A percentile compares a stretch with the other conserved stretches of the same genome.
These are phyloP conservation scores for Cercospora zeae-maydis DNA, from an alignment of 2,329 filamentous ascomycete genomes.

Conservation along the genomic window DNA sequence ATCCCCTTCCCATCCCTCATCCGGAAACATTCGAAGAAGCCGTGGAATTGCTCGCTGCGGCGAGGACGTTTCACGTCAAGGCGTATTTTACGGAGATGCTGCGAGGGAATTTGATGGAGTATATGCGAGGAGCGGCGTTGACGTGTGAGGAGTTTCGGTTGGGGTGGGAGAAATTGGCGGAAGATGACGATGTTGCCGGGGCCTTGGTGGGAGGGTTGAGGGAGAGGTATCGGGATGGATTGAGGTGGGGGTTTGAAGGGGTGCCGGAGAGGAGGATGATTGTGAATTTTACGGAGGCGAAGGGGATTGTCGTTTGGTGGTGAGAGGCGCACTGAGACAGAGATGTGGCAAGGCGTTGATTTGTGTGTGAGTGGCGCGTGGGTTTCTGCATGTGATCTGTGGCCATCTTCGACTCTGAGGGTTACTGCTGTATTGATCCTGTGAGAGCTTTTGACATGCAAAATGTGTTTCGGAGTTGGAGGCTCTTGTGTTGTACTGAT, in stretches of 20 bases:
- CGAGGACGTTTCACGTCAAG: background rate
- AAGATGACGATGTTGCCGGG: background rate
- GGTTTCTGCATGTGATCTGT: background rate
- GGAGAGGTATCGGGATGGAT: background rate
- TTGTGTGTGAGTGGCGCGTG: background rate
- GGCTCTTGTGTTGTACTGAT: background rate
- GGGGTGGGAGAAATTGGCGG: background rate
- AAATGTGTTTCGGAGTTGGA: background rate
- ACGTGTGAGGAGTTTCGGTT: background rate
- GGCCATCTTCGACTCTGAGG: too few relatives aligned
- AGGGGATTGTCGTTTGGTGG: background rate
- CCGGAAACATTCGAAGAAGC: background rate
- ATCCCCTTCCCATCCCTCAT: background rate
- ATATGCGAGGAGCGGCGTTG: background rate
- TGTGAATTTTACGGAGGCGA: background rate
- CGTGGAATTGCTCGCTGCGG: background rate
- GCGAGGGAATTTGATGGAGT: background rate
- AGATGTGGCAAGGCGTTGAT: background rate
- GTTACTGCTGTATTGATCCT: too few relatives aligned
- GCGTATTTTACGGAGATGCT: background rate
- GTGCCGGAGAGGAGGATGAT: background rate
- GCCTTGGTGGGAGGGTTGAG: background rate
- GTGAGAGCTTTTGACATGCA: background rate
- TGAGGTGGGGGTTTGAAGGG: background rate
- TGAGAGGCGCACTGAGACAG: background rate